Percentiles rank a stretch among this genome's conserved stretches.
phyloP scores from a whole-genome alignment of 768 basidiomycete species.

The Termitomyces sp. region DNA sequence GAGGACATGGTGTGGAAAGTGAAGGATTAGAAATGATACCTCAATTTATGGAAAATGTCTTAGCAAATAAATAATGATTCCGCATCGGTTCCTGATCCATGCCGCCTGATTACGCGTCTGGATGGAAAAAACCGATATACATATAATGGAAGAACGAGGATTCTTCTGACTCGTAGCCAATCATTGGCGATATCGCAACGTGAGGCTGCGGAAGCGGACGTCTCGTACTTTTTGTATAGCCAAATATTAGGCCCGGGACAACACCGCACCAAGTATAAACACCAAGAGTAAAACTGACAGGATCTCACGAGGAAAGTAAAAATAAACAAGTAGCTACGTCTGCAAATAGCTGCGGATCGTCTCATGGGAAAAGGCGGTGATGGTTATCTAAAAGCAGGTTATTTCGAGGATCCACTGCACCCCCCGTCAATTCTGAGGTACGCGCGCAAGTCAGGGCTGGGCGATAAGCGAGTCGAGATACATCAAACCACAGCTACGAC shows the following conservation, averaged over 20 bases:
- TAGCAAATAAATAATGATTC: conserved; percentile 5
- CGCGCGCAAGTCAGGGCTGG: too few species aligned
- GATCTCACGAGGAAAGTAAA: not conserved
- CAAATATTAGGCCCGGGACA: not conserved
- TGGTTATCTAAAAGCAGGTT: too few species aligned
- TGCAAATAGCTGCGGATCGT: not conserved
- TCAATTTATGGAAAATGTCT: conserved; percentile 3
- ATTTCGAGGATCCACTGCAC: too few species aligned
- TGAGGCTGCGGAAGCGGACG: not conserved
- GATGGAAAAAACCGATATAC: not conserved
- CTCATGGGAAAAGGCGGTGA: not conserved
- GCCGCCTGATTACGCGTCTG: conserved; percentile 12
- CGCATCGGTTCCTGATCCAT: conserved; percentile 10
- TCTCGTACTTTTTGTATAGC: not conserved
- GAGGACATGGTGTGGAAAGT: conserved; percentile 46
- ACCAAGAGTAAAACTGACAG: not conserved
- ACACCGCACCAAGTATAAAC: not conserved
- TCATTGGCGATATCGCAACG: not conserved
- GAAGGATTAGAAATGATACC: conserved; percentile 7
- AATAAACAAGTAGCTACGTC: not conserved
- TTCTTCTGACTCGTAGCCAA: not conserved
- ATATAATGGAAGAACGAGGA: not conserved
- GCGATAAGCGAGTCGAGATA: too few species aligned
- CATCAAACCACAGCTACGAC: not conserved
- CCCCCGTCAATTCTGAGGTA: not conserved